Base-by-base conservation (phyloP, 306 rosid species). In the Cucurbita ficifolia region DNA sequence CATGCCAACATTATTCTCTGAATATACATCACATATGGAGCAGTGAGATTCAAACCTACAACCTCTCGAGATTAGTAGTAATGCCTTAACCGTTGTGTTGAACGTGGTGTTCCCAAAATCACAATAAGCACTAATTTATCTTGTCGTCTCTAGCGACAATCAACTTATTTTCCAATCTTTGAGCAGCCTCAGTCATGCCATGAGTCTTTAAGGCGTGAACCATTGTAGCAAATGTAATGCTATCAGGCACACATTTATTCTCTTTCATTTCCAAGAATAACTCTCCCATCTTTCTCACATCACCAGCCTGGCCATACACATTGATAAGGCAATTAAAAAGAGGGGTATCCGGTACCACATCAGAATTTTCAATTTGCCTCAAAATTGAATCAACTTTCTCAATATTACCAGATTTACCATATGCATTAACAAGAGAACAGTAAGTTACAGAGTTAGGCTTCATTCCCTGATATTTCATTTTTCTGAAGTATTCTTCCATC, bases 401-500 rank as follows among this genome's bases (percentile, higher is more conserved):
- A 10, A 86, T 65, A 24, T 43, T 54, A 76, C 88, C 87, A 74
- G 86, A 85, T 81, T 84, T 87, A 77, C 92, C 79, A 79, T 86
- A 93, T 19, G 98, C 93, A 82, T 79, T 84, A 71, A 90, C 86
- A 59, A 93, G 88, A 50, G 98, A 93, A 79, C 96, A 90, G 65
- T 82, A 90, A 48, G 98, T 88, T 69, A 87, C 76, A 63, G 90
- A 83, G 78, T 86, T 90, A 36, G 97, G 97, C 90, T 93, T 93
- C 77, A 93, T 61, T 65, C 98, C 98, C 69, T 75, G 81, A 76
- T 84, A 87, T 87, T 93, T 93, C 96, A 93, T 87, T 57, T 79
- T 86, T 74, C 78, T 78, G 71, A 87, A 93, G 78, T 78, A 82
- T 36, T 65, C 72, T 58, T 86, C 92, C 98, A 93, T 90, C 87